phyloP scores from a whole-genome alignment of 495 filamentous ascomycete genomes.

The Cairneyella variabilis region DNA sequence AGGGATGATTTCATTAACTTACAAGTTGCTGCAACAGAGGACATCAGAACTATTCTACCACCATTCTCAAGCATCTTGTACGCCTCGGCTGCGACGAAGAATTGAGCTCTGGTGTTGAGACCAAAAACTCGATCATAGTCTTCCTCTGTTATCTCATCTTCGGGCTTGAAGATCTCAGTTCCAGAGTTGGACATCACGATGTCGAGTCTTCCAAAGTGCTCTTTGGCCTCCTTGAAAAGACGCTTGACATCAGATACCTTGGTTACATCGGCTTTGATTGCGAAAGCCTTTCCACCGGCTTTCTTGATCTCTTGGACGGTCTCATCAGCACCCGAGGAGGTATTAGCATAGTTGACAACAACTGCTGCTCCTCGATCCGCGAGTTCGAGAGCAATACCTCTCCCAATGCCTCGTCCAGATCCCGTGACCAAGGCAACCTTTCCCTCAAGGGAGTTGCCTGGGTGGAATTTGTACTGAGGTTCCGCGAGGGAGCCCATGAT shows the following conservation, averaged over 20 bases:
- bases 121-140: conserved; percentile 75
- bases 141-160: conserved; percentile 67
- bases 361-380: conserved; percentile 67
- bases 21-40: conserved; percentile 45
- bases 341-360: conserved; percentile 73
- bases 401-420: conserved; percentile 68
- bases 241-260: conserved; percentile 58
- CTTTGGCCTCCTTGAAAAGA: conserved; percentile 61
- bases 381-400: conserved; percentile 72
- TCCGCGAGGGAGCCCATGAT: conserved; percentile 8
- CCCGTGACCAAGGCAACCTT: conserved; percentile 75
- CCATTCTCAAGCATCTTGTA: conserved; percentile 63
- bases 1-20: not conserved
- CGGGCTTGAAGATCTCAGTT: conserved; percentile 58
- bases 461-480: not conserved
- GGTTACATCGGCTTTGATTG: conserved; percentile 74
- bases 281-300: conserved; percentile 53
- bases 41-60: conserved; percentile 65
- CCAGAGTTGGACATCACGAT: conserved; percentile 73
- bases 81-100: conserved; percentile 78
- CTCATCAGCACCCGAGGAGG: conserved; percentile 56
- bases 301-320: conserved; percentile 57
- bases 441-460: not conserved
- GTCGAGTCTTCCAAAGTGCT: conserved; percentile 65
- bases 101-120: conserved; percentile 74